Evolutionary conservation across 2,329 filamentous ascomycete genomes (phyloP).

Genomic region (Alternaria gansuensis): DNA sequence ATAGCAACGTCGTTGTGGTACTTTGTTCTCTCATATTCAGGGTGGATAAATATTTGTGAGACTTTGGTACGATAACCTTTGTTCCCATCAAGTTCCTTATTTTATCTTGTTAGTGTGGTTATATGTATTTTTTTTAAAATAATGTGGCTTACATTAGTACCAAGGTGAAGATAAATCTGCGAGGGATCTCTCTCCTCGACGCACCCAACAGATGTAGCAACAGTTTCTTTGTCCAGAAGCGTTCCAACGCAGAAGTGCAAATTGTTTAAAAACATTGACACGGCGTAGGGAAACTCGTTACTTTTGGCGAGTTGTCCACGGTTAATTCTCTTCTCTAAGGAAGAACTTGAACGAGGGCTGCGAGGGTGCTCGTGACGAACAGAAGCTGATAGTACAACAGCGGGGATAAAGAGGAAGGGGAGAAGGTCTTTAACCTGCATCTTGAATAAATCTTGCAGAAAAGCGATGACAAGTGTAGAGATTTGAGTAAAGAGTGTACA

Average conservation of each 20-base stretch:
- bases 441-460: slow-evolving; percentile 4
- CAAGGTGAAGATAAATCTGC: slow-evolving; percentile 30
- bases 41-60: too few relatives aligned
- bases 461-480: neutral
- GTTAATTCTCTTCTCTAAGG: slow-evolving; percentile 29
- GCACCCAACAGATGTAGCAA: slow-evolving; percentile 42
- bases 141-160: slow-evolving; percentile 20
- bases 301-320: slow-evolving; percentile 34
- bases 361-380: slow-evolving; percentile 32
- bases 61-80: too few relatives aligned
- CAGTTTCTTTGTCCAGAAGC: slow-evolving; percentile 40
- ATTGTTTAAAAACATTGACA: slow-evolving; percentile 11
- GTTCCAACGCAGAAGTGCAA: slow-evolving; percentile 37
- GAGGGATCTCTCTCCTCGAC: too few relatives aligned
- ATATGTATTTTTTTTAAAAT: neutral
- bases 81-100: too few relatives aligned
- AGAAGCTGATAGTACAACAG: slow-evolving; percentile 35
- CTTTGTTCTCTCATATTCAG: too few relatives aligned
- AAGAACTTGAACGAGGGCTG: slow-evolving; percentile 9
- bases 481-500: too few relatives aligned
- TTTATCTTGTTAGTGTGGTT: too few relatives aligned
- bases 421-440: slow-evolving; percentile 7
- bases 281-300: slow-evolving; percentile 45
- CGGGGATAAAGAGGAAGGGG: slow-evolving; percentile 21
- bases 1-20: too few relatives aligned